Conservation (phyloP, 495 filamentous ascomycete species). For the Aspergillus egyptiacus region DNA sequence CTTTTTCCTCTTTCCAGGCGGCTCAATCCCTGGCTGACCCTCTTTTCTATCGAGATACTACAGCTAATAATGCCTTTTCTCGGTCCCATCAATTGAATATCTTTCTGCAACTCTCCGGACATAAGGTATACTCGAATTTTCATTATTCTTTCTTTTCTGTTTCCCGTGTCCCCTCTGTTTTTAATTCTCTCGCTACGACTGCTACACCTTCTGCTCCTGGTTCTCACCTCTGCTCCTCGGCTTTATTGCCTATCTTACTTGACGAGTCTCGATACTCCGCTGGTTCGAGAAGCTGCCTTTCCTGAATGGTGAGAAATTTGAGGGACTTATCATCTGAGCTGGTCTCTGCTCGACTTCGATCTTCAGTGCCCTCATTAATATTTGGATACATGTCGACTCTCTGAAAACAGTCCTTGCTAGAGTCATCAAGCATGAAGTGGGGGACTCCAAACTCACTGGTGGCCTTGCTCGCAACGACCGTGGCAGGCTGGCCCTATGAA, state of each 20-base stretch:
- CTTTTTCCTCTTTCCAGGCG: slow-evolving; percentile 17
- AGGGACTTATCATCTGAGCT: no score
- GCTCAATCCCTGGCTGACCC: slow-evolving; percentile 17
- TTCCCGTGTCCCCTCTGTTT: slow-evolving; percentile 6
- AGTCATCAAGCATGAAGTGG: slow-evolving; percentile 32
- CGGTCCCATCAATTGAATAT: slow-evolving; percentile 10
- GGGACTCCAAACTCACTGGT: slow-evolving; percentile 21
- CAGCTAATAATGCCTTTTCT: slow-evolving; percentile 17
- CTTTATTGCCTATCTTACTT: slow-evolving; percentile 1
- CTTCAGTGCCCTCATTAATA: neutral
- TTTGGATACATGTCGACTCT: slow-evolving; percentile 22
- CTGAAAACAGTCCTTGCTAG: slow-evolving; percentile 11
- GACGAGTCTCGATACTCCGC: neutral
- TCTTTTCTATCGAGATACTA: slow-evolving; percentile 20
- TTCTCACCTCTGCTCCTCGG: slow-evolving; percentile 8
- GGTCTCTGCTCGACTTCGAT: slow-evolving; percentile 1
- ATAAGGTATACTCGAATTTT: slow-evolving; percentile 23
- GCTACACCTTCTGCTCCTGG: slow-evolving; percentile 8
- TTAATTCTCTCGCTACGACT: slow-evolving; percentile 18
- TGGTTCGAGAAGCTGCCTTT: no score
- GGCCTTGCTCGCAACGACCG: slow-evolving; percentile 25
- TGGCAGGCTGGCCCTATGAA: slow-evolving; percentile 49
- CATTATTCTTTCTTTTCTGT: slow-evolving; percentile 11
- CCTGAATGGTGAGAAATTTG: no score
- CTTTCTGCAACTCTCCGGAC: slow-evolving; percentile 21